Conservation (phyloP, 2,329 filamentous ascomycete genomes). For the Fusarium brachygibbosum region DNA sequence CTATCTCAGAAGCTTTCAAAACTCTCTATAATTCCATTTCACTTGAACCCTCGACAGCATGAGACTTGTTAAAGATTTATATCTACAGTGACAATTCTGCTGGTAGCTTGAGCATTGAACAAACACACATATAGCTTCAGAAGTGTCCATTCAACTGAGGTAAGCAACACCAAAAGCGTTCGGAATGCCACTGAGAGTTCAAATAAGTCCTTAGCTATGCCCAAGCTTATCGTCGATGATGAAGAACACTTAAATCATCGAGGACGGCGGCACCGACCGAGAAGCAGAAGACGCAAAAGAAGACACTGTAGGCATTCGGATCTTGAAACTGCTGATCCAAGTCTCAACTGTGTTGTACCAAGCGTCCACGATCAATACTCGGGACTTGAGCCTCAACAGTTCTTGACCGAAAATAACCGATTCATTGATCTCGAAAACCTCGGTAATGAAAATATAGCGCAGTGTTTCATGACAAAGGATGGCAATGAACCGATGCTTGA, state of each 20-base stretch:
- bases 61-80: not conserved
- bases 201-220: not conserved
- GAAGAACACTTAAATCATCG: not conserved
- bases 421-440: rapidly evolving
- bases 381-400: not conserved
- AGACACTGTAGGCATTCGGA: rapidly evolving
- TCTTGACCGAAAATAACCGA: not conserved
- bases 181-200: too few species aligned
- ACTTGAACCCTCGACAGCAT: rapidly evolving
- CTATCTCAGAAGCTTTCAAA: not conserved
- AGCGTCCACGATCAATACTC: rapidly evolving
- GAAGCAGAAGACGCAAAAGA: rapidly evolving
- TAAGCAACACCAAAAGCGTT: not conserved
- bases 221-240: rapidly evolving
- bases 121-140: not conserved
- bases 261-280: not conserved
- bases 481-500: not conserved
- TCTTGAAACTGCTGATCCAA: rapidly evolving
- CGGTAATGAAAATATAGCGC: rapidly evolving
- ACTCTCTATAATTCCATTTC: not conserved
- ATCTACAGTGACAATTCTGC: rapidly evolving
- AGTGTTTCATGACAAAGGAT: slow-evolving; percentile 5
- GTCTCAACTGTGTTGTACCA: not conserved
- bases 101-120: not conserved
- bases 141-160: not conserved